Base-by-base conservation (phyloP, 176 grass and related monocot species). In the Typha latifolia region DNA sequence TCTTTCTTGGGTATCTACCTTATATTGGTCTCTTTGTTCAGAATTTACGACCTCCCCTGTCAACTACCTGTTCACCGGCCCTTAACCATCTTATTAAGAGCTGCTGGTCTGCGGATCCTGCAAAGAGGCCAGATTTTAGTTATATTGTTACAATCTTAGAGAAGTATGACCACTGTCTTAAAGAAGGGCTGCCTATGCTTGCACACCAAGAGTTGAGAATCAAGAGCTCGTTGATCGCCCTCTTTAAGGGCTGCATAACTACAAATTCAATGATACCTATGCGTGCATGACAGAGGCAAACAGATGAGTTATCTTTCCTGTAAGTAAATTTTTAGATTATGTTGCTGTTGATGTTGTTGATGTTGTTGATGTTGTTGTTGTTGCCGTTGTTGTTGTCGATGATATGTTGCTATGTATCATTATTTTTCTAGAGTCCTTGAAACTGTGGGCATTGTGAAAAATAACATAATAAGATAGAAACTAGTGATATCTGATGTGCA, bases 111-210 rank as follows among this genome's bases (percentile, higher is more conserved):
- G 73, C 80, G 49, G 92, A 99, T 69, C 89, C 89, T 4, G 81
- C 85, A 11, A 82, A 85, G 81, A 78, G 94, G 73, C 94, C 89
- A 0, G 94, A 99, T 66, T 99, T 99, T 76, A 93, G 79, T 69
- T 90, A 93, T 63, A 88, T 97, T n/a, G 94, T 97, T 56, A 84
- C 83, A 20, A 81, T 90, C 48, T 81, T 99, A 65, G 94, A 99
- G 79, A 99, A 99, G 69, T 99, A 86, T 66, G 89, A 99, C 59
- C 85, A 85, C 73, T 85, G 94, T 71, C 69, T 99, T 3, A 99
- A 77, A 72, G 89, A 93, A 63, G 89, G 94, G 64, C 47, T 76
- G 77, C 95, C 95, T 0, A 37, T 93, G 32, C 72, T 81, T 80
- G 81, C 72, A 81, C 89, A 83, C 51, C 86, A 90, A 62, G 86